phyloP scores from a whole-genome alignment of 2,329 filamentous ascomycete genomes.

The Ceratocystis colombiana region DNA sequence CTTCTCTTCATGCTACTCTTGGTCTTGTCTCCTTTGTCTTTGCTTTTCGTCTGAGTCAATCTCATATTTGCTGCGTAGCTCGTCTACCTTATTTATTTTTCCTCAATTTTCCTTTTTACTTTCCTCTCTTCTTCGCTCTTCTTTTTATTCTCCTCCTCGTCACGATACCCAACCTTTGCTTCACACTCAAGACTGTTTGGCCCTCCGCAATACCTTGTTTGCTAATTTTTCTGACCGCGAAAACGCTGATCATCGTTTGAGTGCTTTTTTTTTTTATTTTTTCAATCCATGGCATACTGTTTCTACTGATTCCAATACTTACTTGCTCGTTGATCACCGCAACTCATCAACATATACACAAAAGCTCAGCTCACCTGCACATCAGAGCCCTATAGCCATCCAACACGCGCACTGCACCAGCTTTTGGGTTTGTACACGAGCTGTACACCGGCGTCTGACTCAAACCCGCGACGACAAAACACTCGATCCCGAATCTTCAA shows the following conservation, averaged over 20 bases:
- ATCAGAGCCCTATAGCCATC: neutral
- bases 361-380: neutral
- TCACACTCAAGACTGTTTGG: no score
- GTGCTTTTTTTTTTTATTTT: no score
- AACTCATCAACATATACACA: neutral
- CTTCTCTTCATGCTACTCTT: neutral
- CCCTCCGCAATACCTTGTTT: no score
- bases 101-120: neutral
- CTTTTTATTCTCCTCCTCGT: neutral
- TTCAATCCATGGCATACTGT: neutral
- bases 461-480: neutral
- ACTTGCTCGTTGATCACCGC: neutral
- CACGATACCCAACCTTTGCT: no score
- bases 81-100: neutral
- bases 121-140: neutral
- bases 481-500: no score
- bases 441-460: neutral
- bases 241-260: neutral
- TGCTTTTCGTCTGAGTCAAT: conserved; percentile 8
- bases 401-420: neutral
- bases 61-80: neutral
- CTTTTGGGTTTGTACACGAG: no score
- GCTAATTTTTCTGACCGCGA: no score
- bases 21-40: neutral
- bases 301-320: neutral